Evolutionary conservation across 148 eudicot genomes (phyloP).

Genomic region (Chenopodium album): DNA sequence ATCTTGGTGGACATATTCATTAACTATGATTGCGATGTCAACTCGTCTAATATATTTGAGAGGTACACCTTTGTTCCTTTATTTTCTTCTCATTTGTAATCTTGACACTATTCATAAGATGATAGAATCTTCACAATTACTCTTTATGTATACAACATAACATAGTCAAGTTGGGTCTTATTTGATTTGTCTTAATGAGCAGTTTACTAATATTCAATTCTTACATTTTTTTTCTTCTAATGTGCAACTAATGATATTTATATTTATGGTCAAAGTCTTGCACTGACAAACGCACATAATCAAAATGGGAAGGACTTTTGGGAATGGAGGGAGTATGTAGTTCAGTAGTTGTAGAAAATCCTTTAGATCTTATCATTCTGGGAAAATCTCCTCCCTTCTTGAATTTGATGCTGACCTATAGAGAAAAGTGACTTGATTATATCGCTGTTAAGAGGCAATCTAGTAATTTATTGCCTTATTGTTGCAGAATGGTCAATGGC

Average conservation of each 20-base stretch:
- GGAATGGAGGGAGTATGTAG: neutral
- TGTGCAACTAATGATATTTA: too few relatives aligned
- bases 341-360: neutral
- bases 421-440: neutral
- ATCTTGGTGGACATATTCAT: slow-evolving; percentile 97
- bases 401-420: neutral
- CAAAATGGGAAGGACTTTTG: too few relatives aligned
- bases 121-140: too few relatives aligned
- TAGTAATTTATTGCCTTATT: slow-evolving; percentile 4
- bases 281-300: too few relatives aligned
- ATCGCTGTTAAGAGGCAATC: neutral
- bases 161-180: too few relatives aligned
- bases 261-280: too few relatives aligned
- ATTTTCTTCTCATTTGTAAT: too few relatives aligned
- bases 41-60: slow-evolving; percentile 97
- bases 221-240: too few relatives aligned
- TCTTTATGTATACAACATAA: too few relatives aligned
- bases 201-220: too few relatives aligned
- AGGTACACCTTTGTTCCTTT: slow-evolving; percentile 46
- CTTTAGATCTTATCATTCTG: neutral
- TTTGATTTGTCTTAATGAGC: too few relatives aligned
- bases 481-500: slow-evolving; percentile 95
- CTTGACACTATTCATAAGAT: too few relatives aligned
- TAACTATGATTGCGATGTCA: slow-evolving; percentile 98
- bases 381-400: neutral